These are phyloP conservation scores for Lentinula sp. DNA, from an alignment of 768 basidiomycete species.

Conservation along the genomic window DNA sequence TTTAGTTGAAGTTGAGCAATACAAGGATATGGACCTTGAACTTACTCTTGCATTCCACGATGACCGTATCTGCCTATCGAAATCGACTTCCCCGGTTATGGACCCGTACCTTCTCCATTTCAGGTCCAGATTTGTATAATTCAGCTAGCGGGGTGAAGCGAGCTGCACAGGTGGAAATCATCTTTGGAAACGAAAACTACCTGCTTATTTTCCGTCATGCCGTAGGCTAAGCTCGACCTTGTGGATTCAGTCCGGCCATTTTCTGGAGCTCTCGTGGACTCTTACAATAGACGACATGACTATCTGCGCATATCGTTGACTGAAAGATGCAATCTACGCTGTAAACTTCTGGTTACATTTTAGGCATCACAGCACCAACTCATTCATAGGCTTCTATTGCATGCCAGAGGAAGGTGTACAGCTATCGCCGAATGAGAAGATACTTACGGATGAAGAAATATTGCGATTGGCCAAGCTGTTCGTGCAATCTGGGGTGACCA, in stretches of 20 bases:
- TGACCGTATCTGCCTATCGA: not conserved
- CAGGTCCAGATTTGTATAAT: not conserved
- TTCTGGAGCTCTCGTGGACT: constrained; percentile 56
- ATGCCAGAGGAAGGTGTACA: constrained; percentile 82
- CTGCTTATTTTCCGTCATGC: not conserved
- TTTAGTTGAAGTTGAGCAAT: too few relatives aligned
- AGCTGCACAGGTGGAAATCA: not conserved
- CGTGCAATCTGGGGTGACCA: constrained; percentile 76
- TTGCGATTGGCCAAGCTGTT: constrained; percentile 70
- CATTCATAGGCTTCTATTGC: constrained; percentile 73
- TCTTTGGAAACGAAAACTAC: not conserved
- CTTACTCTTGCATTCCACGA: not conserved
- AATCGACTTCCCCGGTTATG: not conserved
- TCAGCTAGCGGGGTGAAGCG: not conserved
- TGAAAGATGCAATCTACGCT: constrained; percentile 84
- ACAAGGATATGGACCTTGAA: not conserved
- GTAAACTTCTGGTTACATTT: constrained; percentile 26
- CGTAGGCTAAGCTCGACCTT: constrained; percentile 49
- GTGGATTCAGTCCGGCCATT: constrained; percentile 44
- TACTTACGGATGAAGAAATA: constrained; percentile 74
- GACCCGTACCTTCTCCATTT: not conserved
- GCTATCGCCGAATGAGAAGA: constrained; percentile 60
- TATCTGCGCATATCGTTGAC: constrained; percentile 88
- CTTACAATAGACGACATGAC: constrained; percentile 64
- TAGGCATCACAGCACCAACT: not conserved